phyloP scores from a whole-genome alignment of 495 filamentous ascomycete species.

The Aspergillus ostianus region DNA sequence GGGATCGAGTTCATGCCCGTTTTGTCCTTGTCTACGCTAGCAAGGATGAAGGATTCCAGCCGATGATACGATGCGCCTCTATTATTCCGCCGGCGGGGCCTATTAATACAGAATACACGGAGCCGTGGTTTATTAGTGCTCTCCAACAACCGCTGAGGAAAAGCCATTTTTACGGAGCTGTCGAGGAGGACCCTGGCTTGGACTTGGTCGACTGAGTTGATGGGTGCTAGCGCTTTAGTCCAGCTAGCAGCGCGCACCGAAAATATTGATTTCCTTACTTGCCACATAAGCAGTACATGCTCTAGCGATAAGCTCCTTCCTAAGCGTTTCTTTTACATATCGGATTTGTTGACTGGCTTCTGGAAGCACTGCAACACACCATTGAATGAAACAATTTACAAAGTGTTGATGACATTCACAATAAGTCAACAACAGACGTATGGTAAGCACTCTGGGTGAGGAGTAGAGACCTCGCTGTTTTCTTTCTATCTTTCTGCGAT shows the following conservation, averaged over 20 bases:
- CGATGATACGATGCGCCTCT: neutral
- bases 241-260: too few relatives aligned
- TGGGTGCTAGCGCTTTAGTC: neutral
- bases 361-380: too few relatives aligned
- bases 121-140: neutral
- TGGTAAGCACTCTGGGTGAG: too few relatives aligned
- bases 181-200: neutral
- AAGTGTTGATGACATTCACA: too few relatives aligned
- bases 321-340: too few relatives aligned
- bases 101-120: neutral
- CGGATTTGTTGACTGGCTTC: too few relatives aligned
- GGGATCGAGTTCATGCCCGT: constrained; percentile 34
- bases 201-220: neutral
- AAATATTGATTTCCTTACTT: too few relatives aligned
- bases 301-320: too few relatives aligned
- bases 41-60: too few relatives aligned
- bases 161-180: neutral
- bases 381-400: too few relatives aligned
- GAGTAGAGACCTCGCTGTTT: neutral
- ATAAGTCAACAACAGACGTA: too few relatives aligned
- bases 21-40: constrained; percentile 31
- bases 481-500: neutral
- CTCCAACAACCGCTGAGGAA: neutral
- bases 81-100: neutral
- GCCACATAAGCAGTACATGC: too few relatives aligned